phyloP scores from a whole-genome alignment of 2,329 filamentous ascomycete species.

The Sarocladium brachiariae region DNA sequence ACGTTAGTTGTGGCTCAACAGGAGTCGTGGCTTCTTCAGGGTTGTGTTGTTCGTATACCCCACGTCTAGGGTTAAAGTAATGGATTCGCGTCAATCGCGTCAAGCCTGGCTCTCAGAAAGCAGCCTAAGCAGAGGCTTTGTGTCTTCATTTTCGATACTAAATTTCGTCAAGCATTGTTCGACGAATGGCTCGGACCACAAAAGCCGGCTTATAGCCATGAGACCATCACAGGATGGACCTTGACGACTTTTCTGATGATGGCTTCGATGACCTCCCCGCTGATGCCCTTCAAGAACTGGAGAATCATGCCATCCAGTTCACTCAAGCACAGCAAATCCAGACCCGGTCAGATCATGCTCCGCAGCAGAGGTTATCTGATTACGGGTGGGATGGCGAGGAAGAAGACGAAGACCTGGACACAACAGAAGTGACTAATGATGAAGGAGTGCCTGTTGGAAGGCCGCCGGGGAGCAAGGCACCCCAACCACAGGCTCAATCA shows the following conservation, averaged over 20 bases:
- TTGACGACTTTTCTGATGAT: constrained; percentile 58
- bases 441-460: constrained; percentile 32
- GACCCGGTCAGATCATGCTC: constrained; percentile 18
- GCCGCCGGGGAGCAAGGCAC: constrained; percentile 26
- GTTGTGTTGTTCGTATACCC: not conserved
- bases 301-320: constrained; percentile 55
- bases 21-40: not conserved
- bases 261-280: constrained; percentile 55
- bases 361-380: constrained; percentile 24
- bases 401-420: constrained; percentile 52
- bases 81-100: not conserved
- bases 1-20: not conserved
- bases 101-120: not conserved
- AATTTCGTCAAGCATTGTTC: not conserved
- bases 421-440: constrained; percentile 48
- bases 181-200: not conserved
- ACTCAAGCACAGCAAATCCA: constrained; percentile 41
- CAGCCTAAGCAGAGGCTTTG: too few species aligned
- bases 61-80: not conserved
- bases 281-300: constrained; percentile 53
- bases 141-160: too few species aligned
- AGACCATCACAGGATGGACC: constrained; percentile 24
- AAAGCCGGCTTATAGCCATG: constrained; percentile 2
- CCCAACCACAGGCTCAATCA: constrained; percentile 16
- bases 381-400: constrained; percentile 39